Evolutionary conservation across 208 protist species (phyloP), one percentile per base, ranked within the genome.

Genomic region (Wallacemonas sp.): DNA sequence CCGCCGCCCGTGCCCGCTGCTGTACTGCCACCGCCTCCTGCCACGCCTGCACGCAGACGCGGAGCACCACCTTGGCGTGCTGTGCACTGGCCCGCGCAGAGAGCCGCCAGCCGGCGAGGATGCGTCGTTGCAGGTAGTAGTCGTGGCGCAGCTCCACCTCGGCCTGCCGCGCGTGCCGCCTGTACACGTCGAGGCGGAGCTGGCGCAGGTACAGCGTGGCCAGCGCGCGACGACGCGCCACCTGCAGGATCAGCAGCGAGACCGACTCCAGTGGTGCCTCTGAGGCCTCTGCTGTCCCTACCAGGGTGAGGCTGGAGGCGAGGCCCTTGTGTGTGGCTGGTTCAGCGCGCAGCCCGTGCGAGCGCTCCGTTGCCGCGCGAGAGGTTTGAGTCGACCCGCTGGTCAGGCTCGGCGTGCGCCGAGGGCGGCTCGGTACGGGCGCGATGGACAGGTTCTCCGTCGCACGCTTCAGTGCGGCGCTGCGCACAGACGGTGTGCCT

Each of bases 91-190:
- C 4, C 3, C 42, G n/a, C 8, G 74, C 72, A 2, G 18, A 29
- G 25, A 2, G 10, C 3, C 29, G 23, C 81, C 86, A 91, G 7
- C 41, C 31, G 20, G 70, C 74, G 50, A 95, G 48, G 12, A 74
- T 46, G 52, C 78, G 76, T 0, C 88, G 74, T 49, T 80, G 78
- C 12, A 73, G 12, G 65, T 89, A 89, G 72, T 89, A 94, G 31
- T 59, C 18, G 42, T 78, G 79, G n/a, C 88, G 79, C 61, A 86
- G 32, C 11, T 86, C 68, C 28, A 87, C 79, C 23, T 81, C 77
- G 2, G 72, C 71, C n/a, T 61, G 45, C 18, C 77, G 66, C 16
- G 48, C 23, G 1, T 48, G 70, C 10, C 76, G 79, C 45, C 44
- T 33, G 50, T 76, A 69, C 25, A 70, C 70, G 23, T 72, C 32